A percentile compares a stretch with the other conserved stretches of the same genome.
These are phyloP conservation scores for Fusarium poae DNA, from an alignment of 2,329 filamentous ascomycete genomes.

Conservation along the genomic window DNA sequence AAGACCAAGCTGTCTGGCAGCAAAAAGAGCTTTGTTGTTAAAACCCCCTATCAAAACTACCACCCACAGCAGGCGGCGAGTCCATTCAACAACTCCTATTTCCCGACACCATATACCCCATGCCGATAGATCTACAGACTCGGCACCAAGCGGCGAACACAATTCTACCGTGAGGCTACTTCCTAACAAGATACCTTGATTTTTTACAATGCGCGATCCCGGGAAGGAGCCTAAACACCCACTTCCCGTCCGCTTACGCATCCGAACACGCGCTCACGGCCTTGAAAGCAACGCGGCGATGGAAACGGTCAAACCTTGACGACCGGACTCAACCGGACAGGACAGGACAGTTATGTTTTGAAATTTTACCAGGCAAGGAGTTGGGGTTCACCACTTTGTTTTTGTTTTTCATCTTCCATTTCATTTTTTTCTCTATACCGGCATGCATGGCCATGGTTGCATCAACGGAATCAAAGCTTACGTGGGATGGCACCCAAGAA, in stretches of 20 bases:
- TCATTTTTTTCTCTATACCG: constrained; percentile 33
- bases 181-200: constrained; percentile 24
- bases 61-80: constrained; percentile 17
- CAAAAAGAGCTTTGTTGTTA: constrained; percentile 27
- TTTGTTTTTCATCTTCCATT: constrained; percentile 17
- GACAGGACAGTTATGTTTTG: constrained; percentile 35
- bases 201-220: constrained; percentile 11
- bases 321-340: constrained; percentile 21
- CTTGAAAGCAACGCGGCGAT: constrained; percentile 40
- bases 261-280: constrained; percentile 35
- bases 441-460: constrained; percentile 43
- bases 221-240: constrained; percentile 24
- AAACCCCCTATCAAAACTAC: constrained; percentile 28
- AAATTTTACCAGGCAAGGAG: constrained; percentile 42
- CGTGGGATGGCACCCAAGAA: constrained; percentile 30
- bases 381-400: constrained; percentile 35
- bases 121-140: constrained; percentile 23
- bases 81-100: constrained; percentile 19
- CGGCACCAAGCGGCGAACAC: constrained; percentile 17
- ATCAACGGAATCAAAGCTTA: constrained; percentile 37
- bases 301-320: constrained; percentile 20
- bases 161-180: constrained; percentile 16
- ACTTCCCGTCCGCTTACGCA: constrained; percentile 32
- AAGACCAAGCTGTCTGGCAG: constrained; percentile 27
- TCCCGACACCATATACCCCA: constrained; percentile 34